These are phyloP conservation scores for Cercospora zeina DNA, from an alignment of 2,329 filamentous ascomycete species.

Conservation along the genomic window DNA sequence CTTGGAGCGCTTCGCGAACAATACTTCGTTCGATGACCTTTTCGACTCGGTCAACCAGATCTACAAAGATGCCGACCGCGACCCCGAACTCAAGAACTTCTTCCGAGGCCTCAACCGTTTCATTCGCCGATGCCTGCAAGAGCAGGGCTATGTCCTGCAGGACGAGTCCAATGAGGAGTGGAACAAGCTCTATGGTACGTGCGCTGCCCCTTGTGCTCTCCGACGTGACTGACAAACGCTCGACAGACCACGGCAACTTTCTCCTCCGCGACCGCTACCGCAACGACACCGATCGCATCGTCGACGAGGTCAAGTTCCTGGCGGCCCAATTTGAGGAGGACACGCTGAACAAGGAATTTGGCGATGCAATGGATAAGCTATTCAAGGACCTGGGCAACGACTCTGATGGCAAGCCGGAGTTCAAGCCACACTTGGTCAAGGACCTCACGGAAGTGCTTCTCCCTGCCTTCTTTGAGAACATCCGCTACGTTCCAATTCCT, in stretches of 20 bases:
- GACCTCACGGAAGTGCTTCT: conserved; percentile 85
- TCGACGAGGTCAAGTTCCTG: conserved; percentile 89
- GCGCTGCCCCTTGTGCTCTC: not conserved
- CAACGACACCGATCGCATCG: conserved; percentile 77
- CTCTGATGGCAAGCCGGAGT: conserved; percentile 75
- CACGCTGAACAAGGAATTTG: conserved; percentile 79
- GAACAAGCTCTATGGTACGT: conserved; percentile 66
- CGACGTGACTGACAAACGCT: not conserved
- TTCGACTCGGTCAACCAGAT: conserved; percentile 82
- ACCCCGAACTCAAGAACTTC: conserved; percentile 85
- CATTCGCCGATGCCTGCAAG: conserved; percentile 77
- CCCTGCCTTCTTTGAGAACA: conserved; percentile 76
- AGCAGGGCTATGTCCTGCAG: conserved; percentile 88
- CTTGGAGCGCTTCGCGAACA: conserved; percentile 93
- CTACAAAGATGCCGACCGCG: conserved; percentile 81
- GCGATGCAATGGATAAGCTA: conserved; percentile 72
- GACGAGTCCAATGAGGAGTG: conserved; percentile 78
- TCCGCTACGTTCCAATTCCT: conserved; percentile 88
- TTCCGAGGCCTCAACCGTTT: conserved; percentile 77
- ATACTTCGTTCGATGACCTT: conserved; percentile 82
- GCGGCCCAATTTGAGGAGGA: conserved; percentile 87
- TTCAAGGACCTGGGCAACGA: conserved; percentile 91
- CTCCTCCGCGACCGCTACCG: conserved; percentile 88
- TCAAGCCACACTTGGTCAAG: conserved; percentile 91
- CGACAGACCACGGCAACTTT: conserved; percentile 73